Conservation (phyloP, 441 rosid genomes). For the Eruca vesicaria region DNA sequence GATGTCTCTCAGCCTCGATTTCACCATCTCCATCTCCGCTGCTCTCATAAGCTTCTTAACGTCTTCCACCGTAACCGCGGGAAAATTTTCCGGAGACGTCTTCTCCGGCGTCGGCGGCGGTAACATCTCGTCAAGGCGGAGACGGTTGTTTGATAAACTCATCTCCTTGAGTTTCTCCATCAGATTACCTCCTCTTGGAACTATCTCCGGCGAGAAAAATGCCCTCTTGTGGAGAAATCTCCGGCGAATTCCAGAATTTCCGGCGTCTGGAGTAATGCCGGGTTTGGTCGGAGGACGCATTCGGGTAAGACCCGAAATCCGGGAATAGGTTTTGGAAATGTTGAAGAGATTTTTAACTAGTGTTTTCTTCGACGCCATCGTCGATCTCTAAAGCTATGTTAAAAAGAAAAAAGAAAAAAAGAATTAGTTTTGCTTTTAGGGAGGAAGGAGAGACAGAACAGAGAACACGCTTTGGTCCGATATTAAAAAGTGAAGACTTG, state of each 20-base stretch:
- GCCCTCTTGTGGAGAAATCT: slow-evolving; percentile 63
- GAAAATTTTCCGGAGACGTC: slow-evolving; percentile 20
- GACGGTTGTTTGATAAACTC: slow-evolving; percentile 50
- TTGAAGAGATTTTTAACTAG: slow-evolving; percentile 59
- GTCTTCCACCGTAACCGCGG: slow-evolving; percentile 55
- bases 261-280: slow-evolving; percentile 53
- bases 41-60: slow-evolving; percentile 74
- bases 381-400: not conserved
- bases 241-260: slow-evolving; percentile 59
- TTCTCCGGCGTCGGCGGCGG: slow-evolving; percentile 24
- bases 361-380: slow-evolving; percentile 66
- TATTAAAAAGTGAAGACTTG: slow-evolving; percentile 1
- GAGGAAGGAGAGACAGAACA: slow-evolving; percentile 8
- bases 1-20: slow-evolving; percentile 58
- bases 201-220: slow-evolving; percentile 37
- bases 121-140: slow-evolving; percentile 53
- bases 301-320: slow-evolving; percentile 31
- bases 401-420: not conserved
- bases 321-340: slow-evolving; percentile 52
- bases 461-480: slow-evolving; percentile 24
- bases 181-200: slow-evolving; percentile 43
- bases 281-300: slow-evolving; percentile 37
- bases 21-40: slow-evolving; percentile 73
- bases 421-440: not conserved
- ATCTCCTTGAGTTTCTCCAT: slow-evolving; percentile 52